phyloP scores from a whole-genome alignment of 768 basidiomycete genomes.

The Boletus sp. region DNA sequence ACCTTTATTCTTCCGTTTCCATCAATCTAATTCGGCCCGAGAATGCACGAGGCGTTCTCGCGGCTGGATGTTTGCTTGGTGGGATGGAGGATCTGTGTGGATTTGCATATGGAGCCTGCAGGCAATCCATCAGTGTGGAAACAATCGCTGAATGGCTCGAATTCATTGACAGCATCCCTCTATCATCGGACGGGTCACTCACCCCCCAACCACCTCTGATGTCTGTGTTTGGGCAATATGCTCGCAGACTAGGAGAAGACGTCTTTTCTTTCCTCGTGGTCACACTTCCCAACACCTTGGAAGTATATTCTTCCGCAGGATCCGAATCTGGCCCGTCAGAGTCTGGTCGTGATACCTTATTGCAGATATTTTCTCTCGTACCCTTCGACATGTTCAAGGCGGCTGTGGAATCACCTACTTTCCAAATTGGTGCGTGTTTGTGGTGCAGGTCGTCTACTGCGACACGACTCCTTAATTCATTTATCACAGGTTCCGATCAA shows the following conservation, averaged over 20 bases:
- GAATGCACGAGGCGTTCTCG: constrained; percentile 83
- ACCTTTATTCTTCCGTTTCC: constrained; percentile 74
- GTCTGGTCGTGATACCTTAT: constrained; percentile 61
- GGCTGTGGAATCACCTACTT: constrained; percentile 74
- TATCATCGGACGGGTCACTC: constrained; percentile 45
- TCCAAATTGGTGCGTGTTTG: constrained; percentile 65
- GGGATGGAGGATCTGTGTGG: constrained; percentile 85
- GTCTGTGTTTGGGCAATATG: constrained; percentile 74
- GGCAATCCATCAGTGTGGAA: constrained; percentile 70
- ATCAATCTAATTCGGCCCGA: constrained; percentile 65
- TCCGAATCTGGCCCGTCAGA: constrained; percentile 38
- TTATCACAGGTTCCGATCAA: constrained; percentile 68
- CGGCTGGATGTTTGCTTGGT: constrained; percentile 80
- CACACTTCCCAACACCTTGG: constrained; percentile 66
- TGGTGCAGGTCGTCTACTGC: constrained; percentile 3
- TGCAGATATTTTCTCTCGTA: constrained; percentile 74
- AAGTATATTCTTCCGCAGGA: constrained; percentile 44
- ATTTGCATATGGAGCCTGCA: constrained; percentile 76
- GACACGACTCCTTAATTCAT: constrained; percentile 12
- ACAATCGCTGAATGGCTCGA: constrained; percentile 76
- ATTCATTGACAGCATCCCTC: constrained; percentile 63
- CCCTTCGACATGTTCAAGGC: constrained; percentile 88
- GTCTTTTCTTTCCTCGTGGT: constrained; percentile 77
- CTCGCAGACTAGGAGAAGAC: constrained; percentile 72
- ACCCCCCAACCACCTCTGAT: constrained; percentile 46